These are phyloP conservation scores for Glycyrrhiza uralensis DNA, from an alignment of 306 rosid genomes.

Conservation along the genomic window DNA sequence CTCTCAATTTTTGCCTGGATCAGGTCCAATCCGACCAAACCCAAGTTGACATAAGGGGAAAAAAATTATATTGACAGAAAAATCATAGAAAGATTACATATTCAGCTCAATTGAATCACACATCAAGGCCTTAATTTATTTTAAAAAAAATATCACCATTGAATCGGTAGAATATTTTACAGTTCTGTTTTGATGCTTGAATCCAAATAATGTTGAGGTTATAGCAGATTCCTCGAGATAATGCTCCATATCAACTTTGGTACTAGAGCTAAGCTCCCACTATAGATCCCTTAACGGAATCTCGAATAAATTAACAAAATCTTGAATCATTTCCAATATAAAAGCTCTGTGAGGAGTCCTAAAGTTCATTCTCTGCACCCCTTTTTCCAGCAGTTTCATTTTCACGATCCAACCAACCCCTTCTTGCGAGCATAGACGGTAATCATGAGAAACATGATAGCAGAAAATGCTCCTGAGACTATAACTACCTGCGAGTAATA, in stretches of 20 bases:
- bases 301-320: neutral
- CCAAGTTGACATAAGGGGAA: neutral
- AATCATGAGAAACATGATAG: slow-evolving; percentile 38
- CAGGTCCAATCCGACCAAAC: too few species aligned
- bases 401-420: slow-evolving; percentile 77
- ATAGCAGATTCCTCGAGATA: too few species aligned
- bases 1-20: too few species aligned
- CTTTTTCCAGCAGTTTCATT: neutral
- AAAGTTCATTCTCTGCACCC: slow-evolving; percentile 16
- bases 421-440: slow-evolving; percentile 59
- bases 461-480: slow-evolving; percentile 34
- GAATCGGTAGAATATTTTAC: neutral
- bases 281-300: neutral
- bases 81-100: neutral
- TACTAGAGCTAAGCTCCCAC: neutral
- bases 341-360: neutral
- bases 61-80: neutral
- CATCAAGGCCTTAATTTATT: neutral
- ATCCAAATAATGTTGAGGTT: slow-evolving; percentile 7
- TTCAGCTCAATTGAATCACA: slow-evolving; percentile 5
- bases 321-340: neutral
- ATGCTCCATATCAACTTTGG: neutral
- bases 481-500: slow-evolving; percentile 58
- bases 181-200: neutral
- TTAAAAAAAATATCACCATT: slow-evolving; percentile 11